Conservation (phyloP, 2,329 filamentous ascomycete genomes). For the Scedosporium apiospermum region DNA sequence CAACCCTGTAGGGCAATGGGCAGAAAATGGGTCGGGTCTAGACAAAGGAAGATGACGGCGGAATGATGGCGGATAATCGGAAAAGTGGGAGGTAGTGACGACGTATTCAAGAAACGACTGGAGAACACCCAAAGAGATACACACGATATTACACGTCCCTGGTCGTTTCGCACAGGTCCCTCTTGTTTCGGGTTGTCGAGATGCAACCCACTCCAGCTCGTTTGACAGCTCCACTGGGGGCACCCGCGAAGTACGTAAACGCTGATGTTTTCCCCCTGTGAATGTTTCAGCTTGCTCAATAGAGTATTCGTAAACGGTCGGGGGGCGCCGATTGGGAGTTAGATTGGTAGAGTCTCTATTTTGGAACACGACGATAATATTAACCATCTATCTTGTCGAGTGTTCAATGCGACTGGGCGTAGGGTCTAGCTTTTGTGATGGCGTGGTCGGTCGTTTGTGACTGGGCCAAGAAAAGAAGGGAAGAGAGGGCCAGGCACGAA, state of each 20-base stretch:
- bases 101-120: neutral
- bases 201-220: neutral
- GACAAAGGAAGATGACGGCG: neutral
- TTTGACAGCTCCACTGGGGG: neutral
- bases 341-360: neutral
- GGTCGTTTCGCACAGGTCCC: neutral
- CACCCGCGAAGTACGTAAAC: neutral
- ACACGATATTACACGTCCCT: neutral
- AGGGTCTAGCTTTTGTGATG: no score
- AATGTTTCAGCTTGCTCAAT: neutral
- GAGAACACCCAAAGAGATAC: neutral
- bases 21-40: neutral
- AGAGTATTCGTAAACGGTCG: neutral
- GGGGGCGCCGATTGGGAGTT: neutral
- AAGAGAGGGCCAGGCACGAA: no score
- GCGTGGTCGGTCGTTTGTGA: no score
- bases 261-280: neutral
- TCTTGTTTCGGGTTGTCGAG: neutral
- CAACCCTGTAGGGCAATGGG: no score
- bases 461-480: no score
- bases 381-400: neutral
- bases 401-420: no score
- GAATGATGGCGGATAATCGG: neutral
- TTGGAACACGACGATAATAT: neutral
- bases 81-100: neutral